phyloP scores from a whole-genome alignment of 202 grass and related monocot species.

The Zoysia matrella region DNA sequence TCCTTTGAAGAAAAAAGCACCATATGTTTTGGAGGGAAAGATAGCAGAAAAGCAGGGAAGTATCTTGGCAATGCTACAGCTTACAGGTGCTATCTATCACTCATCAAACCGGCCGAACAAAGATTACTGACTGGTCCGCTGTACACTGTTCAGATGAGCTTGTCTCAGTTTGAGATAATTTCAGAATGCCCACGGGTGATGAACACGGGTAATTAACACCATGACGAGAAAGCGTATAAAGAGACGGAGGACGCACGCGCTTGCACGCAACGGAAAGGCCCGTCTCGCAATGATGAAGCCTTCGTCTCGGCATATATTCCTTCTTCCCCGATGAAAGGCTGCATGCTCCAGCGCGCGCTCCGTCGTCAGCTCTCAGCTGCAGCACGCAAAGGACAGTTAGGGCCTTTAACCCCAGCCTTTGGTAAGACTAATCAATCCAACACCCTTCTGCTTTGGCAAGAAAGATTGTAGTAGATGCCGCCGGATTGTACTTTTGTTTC shows the following conservation, averaged over 20 bases:
- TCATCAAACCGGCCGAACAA: not conserved
- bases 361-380: not conserved
- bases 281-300: constrained; percentile 32
- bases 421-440: constrained; percentile 38
- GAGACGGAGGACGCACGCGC: constrained; percentile 32
- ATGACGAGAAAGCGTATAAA: constrained; percentile 29
- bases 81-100: not conserved
- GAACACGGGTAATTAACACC: not conserved
- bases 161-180: not conserved
- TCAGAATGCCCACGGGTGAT: too few species aligned
- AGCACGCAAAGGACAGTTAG: constrained; percentile 51
- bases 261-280: not conserved
- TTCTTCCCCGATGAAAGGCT: constrained; percentile 32
- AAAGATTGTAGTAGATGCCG: constrained; percentile 22
- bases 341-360: not conserved
- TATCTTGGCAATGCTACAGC: not conserved
- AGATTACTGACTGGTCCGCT: too few species aligned
- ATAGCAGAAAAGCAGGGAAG: constrained; percentile 27
- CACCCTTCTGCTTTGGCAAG: constrained; percentile 39
- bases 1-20: constrained; percentile 35
- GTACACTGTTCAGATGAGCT: not conserved
- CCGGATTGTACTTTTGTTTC: not conserved
- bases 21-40: constrained; percentile 38
- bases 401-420: constrained; percentile 52
- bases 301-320: constrained; percentile 66